phyloP scores from a whole-genome alignment of 331 rosid genomes.

The Phaseolus coccineus region DNA sequence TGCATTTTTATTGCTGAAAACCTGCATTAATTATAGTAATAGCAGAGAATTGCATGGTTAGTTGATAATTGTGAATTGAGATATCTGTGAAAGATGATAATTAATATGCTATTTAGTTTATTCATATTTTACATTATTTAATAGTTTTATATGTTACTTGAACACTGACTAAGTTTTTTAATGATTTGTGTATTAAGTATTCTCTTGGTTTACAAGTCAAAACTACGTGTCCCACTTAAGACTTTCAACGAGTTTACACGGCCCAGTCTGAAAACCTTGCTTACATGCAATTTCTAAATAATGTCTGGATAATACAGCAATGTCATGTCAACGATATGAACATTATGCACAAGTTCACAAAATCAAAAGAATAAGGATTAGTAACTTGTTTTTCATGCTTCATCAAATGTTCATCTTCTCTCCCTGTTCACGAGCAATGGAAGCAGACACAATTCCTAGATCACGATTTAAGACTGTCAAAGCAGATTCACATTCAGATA shows the following conservation, averaged over 20 bases:
- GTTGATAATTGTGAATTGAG: background rate
- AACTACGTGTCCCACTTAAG: background rate
- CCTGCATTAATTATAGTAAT: too few species aligned
- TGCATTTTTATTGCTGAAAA: too few species aligned
- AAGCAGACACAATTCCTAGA: constrained; percentile 92
- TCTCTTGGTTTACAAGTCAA: background rate
- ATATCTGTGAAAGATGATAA: background rate
- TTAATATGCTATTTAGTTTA: background rate
- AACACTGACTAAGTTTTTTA: background rate
- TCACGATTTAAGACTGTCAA: constrained; percentile 83
- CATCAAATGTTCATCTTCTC: constrained; percentile 57
- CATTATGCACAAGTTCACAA: constrained; percentile 40
- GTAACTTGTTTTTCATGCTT: constrained; percentile 35
- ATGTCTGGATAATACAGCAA: background rate
- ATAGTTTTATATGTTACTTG: too few species aligned
- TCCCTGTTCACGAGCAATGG: constrained; percentile 86
- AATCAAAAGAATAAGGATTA: constrained; percentile 34
- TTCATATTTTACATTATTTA: background rate
- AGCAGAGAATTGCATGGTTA: too few species aligned
- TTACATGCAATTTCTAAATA: background rate
- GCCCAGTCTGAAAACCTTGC: background rate
- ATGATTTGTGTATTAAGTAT: background rate
- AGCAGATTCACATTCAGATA: constrained; percentile 89
- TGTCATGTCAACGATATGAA: constrained; percentile 35
- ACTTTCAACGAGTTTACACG: background rate